phyloP scores from a whole-genome alignment of 495 filamentous ascomycete species.

The Aspergillus baeticus region DNA sequence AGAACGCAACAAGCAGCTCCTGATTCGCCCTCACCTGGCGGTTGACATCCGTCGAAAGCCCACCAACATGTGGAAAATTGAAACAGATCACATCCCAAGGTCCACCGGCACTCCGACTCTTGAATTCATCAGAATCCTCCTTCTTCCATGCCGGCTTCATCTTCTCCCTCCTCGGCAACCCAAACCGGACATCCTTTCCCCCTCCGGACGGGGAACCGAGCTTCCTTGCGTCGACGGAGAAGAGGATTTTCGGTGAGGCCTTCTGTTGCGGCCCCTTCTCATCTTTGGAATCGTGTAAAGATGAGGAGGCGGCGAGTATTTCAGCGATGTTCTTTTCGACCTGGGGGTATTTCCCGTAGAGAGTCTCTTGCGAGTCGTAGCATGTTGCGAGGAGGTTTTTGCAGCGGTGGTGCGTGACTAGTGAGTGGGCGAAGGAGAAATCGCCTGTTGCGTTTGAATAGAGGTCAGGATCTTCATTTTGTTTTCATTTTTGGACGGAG shows the following conservation, averaged over 20 bases:
- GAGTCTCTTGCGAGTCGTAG: conserved; percentile 53
- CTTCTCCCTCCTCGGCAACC: conserved; percentile 28
- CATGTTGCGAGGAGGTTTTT: conserved; percentile 61
- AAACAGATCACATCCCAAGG: conserved; percentile 78
- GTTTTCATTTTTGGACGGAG: no score
- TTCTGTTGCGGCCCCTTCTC: conserved; percentile 20
- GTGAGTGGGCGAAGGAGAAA: conserved; percentile 81
- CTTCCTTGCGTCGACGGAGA: conserved; percentile 72
- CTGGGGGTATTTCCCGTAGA: conserved; percentile 76
- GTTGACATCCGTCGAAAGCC: conserved; percentile 87
- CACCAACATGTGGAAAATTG: conserved; percentile 96
- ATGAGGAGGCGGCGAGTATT: conserved; percentile 34
- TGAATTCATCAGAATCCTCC: conserved; percentile 10
- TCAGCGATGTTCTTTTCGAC: conserved; percentile 56
- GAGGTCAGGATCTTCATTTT: no score
- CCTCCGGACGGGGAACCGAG: conserved; percentile 47
- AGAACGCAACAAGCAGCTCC: conserved; percentile 81
- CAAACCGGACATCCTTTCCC: conserved; percentile 42
- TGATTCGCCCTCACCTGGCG: conserved; percentile 92
- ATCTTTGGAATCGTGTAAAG: background rate
- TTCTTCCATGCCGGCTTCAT: conserved; percentile 35
- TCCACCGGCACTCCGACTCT: conserved; percentile 25
- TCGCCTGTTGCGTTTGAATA: conserved; percentile 49
- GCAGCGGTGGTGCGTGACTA: conserved; percentile 71
- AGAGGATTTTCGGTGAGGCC: conserved; percentile 51